Base-by-base conservation (phyloP, 164 flowering plant genomes). In the Protea cynaroides region DNA sequence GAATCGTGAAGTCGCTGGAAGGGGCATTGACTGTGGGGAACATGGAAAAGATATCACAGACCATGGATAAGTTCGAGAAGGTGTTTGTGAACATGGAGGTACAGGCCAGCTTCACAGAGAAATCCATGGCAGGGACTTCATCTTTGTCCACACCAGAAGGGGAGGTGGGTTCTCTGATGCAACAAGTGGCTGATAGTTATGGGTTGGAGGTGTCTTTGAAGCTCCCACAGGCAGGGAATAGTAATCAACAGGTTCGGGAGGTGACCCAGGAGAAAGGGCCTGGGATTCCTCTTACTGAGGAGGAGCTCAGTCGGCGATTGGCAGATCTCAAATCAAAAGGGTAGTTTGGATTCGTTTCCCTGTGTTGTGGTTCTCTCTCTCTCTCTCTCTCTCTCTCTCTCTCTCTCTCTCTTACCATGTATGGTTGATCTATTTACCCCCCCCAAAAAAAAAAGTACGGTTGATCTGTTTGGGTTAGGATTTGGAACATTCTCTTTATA, bases 71-170 rank as follows among this genome's bases (percentile, higher is more conserved):
- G 13, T 72, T 72, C 18, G 71, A 72, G 65, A 68, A 59, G 66
- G 59, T 25, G 8, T 72, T 72, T 24, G 71, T 68, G 44, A 72
- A 72, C 63, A 72, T 72, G 75, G 75, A 72, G 61, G 75, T 72
- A 29, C 72, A 72, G 57, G 68, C 75, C 19, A 56, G 62, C 43
- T 72, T 67, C 61, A 59, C 62, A 11, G 75, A 72, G 72, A 63
- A 37, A 15, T 59, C 75, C 7, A 72, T 68, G 75, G 75, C 61
- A 2, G 75, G 75, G 22, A 63, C 72, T 2, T 63, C 75, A 0
- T 63, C 71, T 9, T 59, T 72, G n/a, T 66, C 73, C 1, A 72
- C 75, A 1, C 71, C 75, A 11, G 75, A 72, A 58, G 71, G 67
- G 22, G 75, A 67, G 43, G 71, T 72, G 57, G 64, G 55, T 1